Evolutionary conservation across 2,329 filamentous ascomycete genomes (phyloP).

Genomic region (Zopfia rhizophila): DNA sequence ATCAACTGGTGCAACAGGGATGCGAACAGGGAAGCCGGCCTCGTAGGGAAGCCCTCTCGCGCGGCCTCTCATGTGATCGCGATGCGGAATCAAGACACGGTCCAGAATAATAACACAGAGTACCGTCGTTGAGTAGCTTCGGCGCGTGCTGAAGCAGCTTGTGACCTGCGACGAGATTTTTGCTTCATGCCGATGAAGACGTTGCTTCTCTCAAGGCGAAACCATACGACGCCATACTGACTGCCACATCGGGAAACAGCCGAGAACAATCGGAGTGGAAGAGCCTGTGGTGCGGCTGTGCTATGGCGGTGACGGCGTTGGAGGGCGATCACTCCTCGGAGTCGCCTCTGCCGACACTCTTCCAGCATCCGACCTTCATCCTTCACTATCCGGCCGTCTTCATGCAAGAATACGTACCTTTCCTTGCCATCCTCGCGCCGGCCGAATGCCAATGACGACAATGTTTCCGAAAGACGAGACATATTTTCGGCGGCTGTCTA

Average conservation of each 20-base stretch:
- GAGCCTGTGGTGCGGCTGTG: constrained; percentile 36
- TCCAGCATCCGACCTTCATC: constrained; percentile 7
- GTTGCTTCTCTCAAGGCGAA: no score
- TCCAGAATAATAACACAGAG: constrained; percentile 32
- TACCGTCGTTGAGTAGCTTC: constrained; percentile 42
- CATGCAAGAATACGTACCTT: constrained; percentile 4
- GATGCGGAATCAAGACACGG: constrained; percentile 30
- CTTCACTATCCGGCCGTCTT: constrained; percentile 15
- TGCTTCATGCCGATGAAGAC: no score
- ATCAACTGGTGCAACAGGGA: constrained; percentile 46
- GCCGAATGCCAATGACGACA: no score
- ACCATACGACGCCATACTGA: no score
- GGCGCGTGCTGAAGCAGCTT: constrained; percentile 49
- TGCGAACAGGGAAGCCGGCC: constrained; percentile 38
- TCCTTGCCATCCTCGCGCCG: constrained; percentile 25
- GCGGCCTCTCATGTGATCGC: constrained; percentile 44
- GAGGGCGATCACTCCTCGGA: constrained; percentile 37
- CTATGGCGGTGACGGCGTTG: constrained; percentile 26
- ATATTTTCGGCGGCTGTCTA: no score
- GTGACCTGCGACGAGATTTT: no score
- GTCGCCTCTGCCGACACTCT: constrained; percentile 33
- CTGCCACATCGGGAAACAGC: no score
- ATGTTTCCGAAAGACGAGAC: no score
- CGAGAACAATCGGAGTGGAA: no score
- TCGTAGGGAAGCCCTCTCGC: constrained; percentile 29